phyloP scores from a whole-genome alignment of 805 yeast species.

The Yarrowia sp. region DNA sequence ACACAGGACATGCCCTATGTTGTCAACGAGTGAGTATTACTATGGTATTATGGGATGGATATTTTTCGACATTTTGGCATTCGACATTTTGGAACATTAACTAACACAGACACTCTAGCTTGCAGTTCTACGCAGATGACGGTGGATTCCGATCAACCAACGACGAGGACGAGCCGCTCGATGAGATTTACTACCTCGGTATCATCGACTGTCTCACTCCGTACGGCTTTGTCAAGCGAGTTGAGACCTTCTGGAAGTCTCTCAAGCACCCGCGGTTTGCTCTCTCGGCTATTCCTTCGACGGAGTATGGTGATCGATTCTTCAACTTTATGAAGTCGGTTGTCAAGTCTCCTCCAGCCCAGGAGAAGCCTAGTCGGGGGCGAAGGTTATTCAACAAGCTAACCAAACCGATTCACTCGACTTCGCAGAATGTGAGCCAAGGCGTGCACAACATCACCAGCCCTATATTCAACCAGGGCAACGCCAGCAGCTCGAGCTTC shows the following conservation, averaged over 20 bases:
- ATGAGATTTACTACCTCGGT: slow-evolving; percentile 81
- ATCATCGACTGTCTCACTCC: slow-evolving; percentile 88
- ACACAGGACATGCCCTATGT: slow-evolving; percentile 26
- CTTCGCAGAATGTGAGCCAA: not conserved
- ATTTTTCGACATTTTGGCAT: not conserved
- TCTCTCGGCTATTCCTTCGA: slow-evolving; percentile 87
- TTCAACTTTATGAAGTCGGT: slow-evolving; percentile 47
- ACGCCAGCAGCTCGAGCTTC: not conserved
- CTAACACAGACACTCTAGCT: slow-evolving; percentile 31
- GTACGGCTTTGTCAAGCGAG: slow-evolving; percentile 53
- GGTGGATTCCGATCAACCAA: slow-evolving; percentile 82
- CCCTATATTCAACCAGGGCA: not conserved
- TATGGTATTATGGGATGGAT: not conserved
- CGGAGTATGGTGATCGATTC: slow-evolving; percentile 86
- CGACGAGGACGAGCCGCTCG: slow-evolving; percentile 54
- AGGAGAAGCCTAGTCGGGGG: not conserved
- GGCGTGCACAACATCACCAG: slow-evolving; percentile 14
- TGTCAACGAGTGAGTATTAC: slow-evolving; percentile 19
- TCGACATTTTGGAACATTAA: not conserved
- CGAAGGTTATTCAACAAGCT: slow-evolving; percentile 13
- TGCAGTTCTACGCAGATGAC: slow-evolving; percentile 68
- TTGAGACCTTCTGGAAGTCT: slow-evolving; percentile 72
- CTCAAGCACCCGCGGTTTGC: slow-evolving; percentile 34
- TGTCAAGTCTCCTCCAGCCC: slow-evolving; percentile 13
- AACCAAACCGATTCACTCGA: slow-evolving; percentile 7